Evolutionary conservation across 2,329 filamentous ascomycete species (phyloP).

Genomic region (Colletotrichum sidae): DNA sequence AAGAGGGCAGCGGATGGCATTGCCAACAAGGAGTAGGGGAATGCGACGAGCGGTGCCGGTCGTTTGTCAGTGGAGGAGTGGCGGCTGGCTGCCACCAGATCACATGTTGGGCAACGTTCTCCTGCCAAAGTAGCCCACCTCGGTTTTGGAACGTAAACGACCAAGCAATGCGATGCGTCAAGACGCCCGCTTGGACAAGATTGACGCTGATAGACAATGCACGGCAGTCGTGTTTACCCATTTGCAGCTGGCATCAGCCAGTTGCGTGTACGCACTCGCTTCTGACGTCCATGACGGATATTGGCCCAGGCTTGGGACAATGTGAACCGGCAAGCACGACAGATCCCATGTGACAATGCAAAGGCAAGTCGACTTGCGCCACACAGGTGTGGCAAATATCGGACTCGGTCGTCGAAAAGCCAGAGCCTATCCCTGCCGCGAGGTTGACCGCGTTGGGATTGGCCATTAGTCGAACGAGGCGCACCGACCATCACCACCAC

Average conservation of each 20-base stretch:
- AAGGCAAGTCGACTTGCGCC: not conserved
- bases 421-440: not conserved
- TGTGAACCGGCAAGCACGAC: not conserved
- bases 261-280: not conserved
- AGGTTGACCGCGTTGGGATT: slow-evolving; percentile 24
- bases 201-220: too few relatives aligned
- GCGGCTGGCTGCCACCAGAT: not conserved
- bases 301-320: slow-evolving; percentile 5
- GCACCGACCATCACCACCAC: slow-evolving; percentile 12
- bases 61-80: too few relatives aligned
- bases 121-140: too few relatives aligned
- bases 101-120: slow-evolving; percentile 25
- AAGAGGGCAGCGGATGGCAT: slow-evolving; percentile 10
- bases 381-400: not conserved
- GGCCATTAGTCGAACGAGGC: slow-evolving; percentile 4
- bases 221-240: too few relatives aligned
- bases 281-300: not conserved
- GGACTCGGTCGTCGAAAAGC: too few relatives aligned
- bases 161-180: too few relatives aligned
- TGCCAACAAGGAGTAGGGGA: not conserved
- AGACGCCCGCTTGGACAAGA: too few relatives aligned
- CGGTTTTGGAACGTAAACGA: too few relatives aligned
- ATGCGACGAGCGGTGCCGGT: too few relatives aligned
- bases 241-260: slow-evolving; percentile 6
- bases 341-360: slow-evolving; percentile 31